Evolutionary conservation across 2,329 filamentous ascomycete genomes (phyloP).

Genomic region (Cercospora zeae-maydis): DNA sequence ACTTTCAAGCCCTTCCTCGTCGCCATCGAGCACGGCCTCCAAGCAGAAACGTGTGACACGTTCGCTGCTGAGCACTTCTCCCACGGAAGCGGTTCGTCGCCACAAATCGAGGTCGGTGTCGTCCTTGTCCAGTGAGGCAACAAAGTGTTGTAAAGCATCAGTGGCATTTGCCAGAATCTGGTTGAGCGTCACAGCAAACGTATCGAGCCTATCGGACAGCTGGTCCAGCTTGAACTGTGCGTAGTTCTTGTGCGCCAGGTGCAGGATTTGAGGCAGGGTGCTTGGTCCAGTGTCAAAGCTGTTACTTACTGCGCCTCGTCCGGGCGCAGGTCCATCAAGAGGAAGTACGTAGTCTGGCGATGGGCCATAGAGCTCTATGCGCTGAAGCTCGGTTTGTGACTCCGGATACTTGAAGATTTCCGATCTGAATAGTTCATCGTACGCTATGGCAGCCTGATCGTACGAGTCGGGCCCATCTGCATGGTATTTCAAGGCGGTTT

Average conservation of each 20-base stretch:
- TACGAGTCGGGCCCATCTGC: conserved; percentile 77
- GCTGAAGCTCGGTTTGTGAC: conserved; percentile 76
- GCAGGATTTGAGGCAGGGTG: conserved; percentile 82
- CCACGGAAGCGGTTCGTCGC: conserved; percentile 58
- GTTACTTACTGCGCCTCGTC: conserved; percentile 38
- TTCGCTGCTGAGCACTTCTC: conserved; percentile 55
- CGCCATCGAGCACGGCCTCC: conserved; percentile 60
- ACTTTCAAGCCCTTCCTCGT: conserved; percentile 55
- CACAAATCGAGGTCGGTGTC: conserved; percentile 63
- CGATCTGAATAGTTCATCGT: conserved; percentile 78
- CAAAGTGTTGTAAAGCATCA: conserved; percentile 53
- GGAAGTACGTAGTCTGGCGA: conserved; percentile 41
- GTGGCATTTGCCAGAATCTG: conserved; percentile 37
- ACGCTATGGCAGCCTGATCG: conserved; percentile 73
- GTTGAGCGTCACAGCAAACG: conserved; percentile 26
- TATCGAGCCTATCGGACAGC: conserved; percentile 28
- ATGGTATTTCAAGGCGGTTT: conserved; percentile 84
- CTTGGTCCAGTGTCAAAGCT: conserved; percentile 71
- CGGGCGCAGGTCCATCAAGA: conserved; percentile 36
- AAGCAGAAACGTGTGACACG: conserved; percentile 60
- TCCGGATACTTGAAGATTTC: conserved; percentile 94
- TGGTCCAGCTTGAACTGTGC: conserved; percentile 84
- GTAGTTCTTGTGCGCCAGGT: conserved; percentile 92
- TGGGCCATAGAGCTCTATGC: conserved; percentile 56
- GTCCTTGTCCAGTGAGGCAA: conserved; percentile 61